Base-by-base conservation (phyloP, 352 stramenopile species). In the Saprolegnia diclina region DNA sequence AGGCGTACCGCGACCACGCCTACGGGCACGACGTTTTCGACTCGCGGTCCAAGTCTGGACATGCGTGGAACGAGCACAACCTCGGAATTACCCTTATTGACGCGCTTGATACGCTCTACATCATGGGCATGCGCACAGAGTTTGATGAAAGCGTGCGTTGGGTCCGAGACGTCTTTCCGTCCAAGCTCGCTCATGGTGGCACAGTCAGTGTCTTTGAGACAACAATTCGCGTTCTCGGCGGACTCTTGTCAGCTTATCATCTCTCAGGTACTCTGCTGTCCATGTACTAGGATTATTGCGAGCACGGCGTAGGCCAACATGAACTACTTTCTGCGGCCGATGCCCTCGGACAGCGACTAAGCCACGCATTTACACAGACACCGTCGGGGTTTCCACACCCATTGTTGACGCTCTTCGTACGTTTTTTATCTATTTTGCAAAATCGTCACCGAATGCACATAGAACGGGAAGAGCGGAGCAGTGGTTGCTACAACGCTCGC, bases 1-100 rank as follows among this genome's bases (percentile, higher is more conserved):
- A 88, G 56, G 85, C 79, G 11, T 92, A 92, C 67, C 78, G 82
- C 32, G 78, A 76, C 7, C 81, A 88, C 57, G 85, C 85, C 11
- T 92, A 87, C 44, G 81, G 85, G 53, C 70, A 82, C 55, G 85
- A 92, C 19, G 52, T 59, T 24, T 59, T 42, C 11, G 52, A 59
- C n/a, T 59, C 52, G 24, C 24, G 52, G 13, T 21, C 35, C 11
- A 35, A 40, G 35, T 16, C 11, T 42, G 52, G 52, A 59, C 52
- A 59, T 9, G 52, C 52, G 35, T 59, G 52, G 52, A 59, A 59
- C 35, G 52, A 59, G 4, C 52, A 59, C 19, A 59, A 59, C 52
- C 3, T 59, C 19, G 52, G 52, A 3, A 59, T 59, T 9, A 59
- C 63, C 4, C 48, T 72, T 2, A 35, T 72, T 5, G 65, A 72